Conservation (phyloP, 176 grass and related monocot species). For the Eleusine indica region DNA sequence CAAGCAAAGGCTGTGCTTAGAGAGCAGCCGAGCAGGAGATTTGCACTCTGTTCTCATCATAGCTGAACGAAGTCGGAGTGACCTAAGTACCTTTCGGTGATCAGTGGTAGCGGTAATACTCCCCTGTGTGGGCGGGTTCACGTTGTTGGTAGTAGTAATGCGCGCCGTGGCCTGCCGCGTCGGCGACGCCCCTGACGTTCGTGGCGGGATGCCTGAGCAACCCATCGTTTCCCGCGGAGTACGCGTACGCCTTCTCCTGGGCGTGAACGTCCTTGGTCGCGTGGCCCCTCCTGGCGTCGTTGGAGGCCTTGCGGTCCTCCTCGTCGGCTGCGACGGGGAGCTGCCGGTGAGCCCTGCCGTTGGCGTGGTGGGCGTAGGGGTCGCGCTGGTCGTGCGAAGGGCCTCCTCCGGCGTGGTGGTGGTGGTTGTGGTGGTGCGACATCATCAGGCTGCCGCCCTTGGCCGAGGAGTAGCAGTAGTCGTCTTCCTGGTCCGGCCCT, state of each 20-base stretch:
- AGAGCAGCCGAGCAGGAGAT: not conserved
- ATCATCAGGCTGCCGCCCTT: not conserved
- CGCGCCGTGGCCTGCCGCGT: not conserved
- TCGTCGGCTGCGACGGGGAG: not conserved
- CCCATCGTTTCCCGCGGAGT: not conserved
- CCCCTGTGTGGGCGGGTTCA: too few relatives aligned
- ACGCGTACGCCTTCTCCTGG: not conserved
- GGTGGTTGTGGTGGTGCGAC: not conserved
- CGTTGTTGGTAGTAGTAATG: not conserved
- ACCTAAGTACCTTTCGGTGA: not conserved
- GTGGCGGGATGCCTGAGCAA: not conserved
- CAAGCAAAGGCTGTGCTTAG: not conserved
- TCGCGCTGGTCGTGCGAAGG: not conserved
- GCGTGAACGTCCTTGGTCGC: not conserved
- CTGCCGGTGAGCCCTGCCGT: not conserved
- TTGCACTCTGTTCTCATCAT: not conserved
- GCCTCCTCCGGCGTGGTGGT: not conserved
- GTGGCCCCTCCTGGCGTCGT: not conserved
- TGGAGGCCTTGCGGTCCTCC: conserved; percentile 2
- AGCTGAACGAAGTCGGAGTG: not conserved
- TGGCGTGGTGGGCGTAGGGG: not conserved
- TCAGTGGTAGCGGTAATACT: not conserved
- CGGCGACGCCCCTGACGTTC: not conserved
- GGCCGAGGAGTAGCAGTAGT: not conserved
- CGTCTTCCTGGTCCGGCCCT: not conserved